Evolutionary conservation across 208 protist species (phyloP).

Genomic region (Balamuthia mandrillaris): DNA sequence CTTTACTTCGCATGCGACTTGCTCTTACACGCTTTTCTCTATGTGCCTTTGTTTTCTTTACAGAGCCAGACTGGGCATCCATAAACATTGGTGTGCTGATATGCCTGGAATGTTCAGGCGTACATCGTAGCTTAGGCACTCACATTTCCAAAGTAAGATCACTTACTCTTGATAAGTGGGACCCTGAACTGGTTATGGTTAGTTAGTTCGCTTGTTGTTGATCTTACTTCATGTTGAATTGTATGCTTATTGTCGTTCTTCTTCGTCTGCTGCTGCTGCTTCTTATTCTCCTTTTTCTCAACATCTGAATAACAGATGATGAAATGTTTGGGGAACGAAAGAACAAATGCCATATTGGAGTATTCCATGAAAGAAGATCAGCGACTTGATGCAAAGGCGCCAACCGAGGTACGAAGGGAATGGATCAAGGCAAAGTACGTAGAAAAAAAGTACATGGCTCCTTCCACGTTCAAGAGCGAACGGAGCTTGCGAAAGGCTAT

Average conservation of each 20-base stretch:
- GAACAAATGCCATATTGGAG: not conserved
- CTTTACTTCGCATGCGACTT: not conserved
- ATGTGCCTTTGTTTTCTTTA: not conserved
- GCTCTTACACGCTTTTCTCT: not conserved
- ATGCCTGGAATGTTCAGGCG: not conserved
- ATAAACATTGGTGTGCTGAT: not conserved
- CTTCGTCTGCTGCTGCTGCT: not conserved
- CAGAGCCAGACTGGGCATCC: not conserved
- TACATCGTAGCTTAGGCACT: not conserved
- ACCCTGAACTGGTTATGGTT: slow-evolving; percentile 1
- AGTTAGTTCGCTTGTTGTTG: not conserved
- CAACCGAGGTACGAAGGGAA: not conserved
- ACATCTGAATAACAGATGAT: not conserved
- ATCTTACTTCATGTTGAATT: not conserved
- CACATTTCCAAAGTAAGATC: slow-evolving; percentile 11
- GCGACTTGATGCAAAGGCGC: not conserved
- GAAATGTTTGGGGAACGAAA: not conserved
- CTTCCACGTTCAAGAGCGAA: not conserved
- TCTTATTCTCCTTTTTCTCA: not conserved
- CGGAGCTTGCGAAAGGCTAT: too few relatives aligned
- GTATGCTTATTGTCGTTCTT: not conserved
- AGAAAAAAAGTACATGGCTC: not conserved
- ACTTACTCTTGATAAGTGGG: slow-evolving; percentile 7
- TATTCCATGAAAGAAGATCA: not conserved
- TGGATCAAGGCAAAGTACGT: slow-evolving; percentile 17